Evolutionary conservation across 2,329 filamentous ascomycete genomes (phyloP).

Genomic region (Fusarium stilboides): DNA sequence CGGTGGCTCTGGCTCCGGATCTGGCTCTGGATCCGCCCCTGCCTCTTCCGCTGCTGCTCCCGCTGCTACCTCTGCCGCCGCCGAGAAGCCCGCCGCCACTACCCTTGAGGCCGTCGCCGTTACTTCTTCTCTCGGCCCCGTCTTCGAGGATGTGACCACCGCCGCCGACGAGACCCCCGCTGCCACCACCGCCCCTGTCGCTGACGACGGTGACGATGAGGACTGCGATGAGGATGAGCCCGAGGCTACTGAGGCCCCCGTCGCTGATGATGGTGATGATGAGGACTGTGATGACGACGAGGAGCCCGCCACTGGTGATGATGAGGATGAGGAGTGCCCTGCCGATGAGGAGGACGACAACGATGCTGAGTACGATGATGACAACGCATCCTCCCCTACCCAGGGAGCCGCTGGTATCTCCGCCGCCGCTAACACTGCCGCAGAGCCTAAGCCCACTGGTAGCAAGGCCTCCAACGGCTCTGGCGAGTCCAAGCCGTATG

Average conservation of each 20-base stretch:
- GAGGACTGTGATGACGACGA: conserved; percentile 24
- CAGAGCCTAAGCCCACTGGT: conserved; percentile 11
- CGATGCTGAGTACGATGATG: conserved; percentile 19
- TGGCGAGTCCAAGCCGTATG: conserved; percentile 1
- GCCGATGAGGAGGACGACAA: conserved; percentile 39
- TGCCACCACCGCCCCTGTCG: conserved; percentile 22
- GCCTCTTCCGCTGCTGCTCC: conserved; percentile 25
- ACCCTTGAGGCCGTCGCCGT: conserved; percentile 27
- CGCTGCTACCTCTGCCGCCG: conserved; percentile 10
- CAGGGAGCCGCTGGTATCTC: conserved; percentile 10
- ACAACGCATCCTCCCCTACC: not conserved
- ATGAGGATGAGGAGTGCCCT: conserved; percentile 42
- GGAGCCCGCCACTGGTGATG: conserved; percentile 22
- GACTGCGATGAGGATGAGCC: conserved; percentile 36
- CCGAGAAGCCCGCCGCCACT: conserved; percentile 16
- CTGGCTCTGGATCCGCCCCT: conserved; percentile 14
- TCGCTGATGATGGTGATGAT: conserved; percentile 28
- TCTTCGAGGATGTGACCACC: too few species aligned
- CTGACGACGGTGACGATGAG: conserved; percentile 35
- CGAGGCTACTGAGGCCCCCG: not conserved
- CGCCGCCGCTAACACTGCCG: conserved; percentile 8
- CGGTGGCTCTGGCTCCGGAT: conserved; percentile 15
- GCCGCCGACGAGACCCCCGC: conserved; percentile 19
- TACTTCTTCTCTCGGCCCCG: conserved; percentile 11
- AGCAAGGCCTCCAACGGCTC: conserved; percentile 10